phyloP scores from a whole-genome alignment of 768 basidiomycete species.

The Lactarius vividus region DNA sequence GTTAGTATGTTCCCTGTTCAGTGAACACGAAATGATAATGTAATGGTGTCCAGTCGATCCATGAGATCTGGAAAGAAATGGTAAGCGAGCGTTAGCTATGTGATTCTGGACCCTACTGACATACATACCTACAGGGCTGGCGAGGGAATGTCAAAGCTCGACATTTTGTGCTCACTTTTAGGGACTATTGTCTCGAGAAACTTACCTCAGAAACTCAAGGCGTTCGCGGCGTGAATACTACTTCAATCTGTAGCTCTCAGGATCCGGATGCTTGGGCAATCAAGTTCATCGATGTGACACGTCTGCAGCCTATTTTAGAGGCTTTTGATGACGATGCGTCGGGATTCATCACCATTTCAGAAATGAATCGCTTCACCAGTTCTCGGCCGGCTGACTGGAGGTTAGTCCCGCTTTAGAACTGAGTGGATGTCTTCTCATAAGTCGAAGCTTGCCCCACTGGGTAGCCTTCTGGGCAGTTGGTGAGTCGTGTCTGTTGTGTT shows the following conservation, averaged over 20 bases:
- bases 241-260: not conserved
- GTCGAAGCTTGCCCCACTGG: slow-evolving; percentile 33
- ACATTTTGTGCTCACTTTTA: slow-evolving; percentile 31
- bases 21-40: not conserved
- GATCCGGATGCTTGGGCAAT: slow-evolving; percentile 34
- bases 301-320: slow-evolving; percentile 32
- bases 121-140: slow-evolving; percentile 17
- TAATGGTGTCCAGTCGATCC: not conserved
- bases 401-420: slow-evolving; percentile 7
- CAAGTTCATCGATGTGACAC: slow-evolving; percentile 26
- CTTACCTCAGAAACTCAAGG: slow-evolving; percentile 4
- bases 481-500: not conserved
- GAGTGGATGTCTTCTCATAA: not conserved
- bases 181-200: slow-evolving; percentile 34
- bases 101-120: not conserved
- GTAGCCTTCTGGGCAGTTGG: slow-evolving; percentile 35
- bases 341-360: slow-evolving; percentile 35
- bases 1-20: not conserved
- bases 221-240: not conserved
- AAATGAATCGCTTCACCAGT: slow-evolving; percentile 35
- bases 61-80: slow-evolving; percentile 31
- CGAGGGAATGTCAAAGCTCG: slow-evolving; percentile 25
- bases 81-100: slow-evolving; percentile 6
- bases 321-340: slow-evolving; percentile 38
- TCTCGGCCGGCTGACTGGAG: slow-evolving; percentile 33